These are phyloP conservation scores for Hydrangea macrophylla DNA, from an alignment of 148 eudicot species.

Conservation along the genomic window DNA sequence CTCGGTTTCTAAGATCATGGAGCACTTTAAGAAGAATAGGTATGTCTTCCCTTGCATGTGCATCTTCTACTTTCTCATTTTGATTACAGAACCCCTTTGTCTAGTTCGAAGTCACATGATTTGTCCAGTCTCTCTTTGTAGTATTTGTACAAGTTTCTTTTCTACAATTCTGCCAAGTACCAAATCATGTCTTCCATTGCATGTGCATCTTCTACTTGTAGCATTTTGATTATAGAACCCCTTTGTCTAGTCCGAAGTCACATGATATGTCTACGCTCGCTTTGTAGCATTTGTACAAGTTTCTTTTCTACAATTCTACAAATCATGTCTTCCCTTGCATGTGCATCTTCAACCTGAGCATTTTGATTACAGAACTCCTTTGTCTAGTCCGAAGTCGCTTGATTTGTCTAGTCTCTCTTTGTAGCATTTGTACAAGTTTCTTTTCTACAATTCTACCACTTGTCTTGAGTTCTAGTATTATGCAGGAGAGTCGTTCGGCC, in stretches of 20 bases:
- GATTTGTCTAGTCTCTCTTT: background rate
- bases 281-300: too few relatives aligned
- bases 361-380: background rate
- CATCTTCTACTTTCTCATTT: background rate
- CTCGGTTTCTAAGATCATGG: conserved; percentile 56
- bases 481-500: conserved; percentile 46
- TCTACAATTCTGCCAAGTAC: too few relatives aligned
- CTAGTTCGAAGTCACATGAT: too few relatives aligned
- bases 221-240: too few relatives aligned
- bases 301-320: too few relatives aligned
- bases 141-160: too few relatives aligned
- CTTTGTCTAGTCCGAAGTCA: too few relatives aligned
- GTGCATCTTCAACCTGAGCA: background rate
- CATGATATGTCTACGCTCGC: too few relatives aligned
- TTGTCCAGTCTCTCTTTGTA: too few relatives aligned
- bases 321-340: conserved; percentile 8
- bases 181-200: too few relatives aligned
- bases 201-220: too few relatives aligned
- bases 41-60: conserved; percentile 16
- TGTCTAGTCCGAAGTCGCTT: too few relatives aligned
- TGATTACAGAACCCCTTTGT: background rate
- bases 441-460: background rate
- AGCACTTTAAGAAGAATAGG: conserved; percentile 75
- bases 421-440: background rate
- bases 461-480: background rate